These are phyloP conservation scores for Trichocladium antarcticum DNA, from an alignment of 495 filamentous ascomycete genomes.

Conservation along the genomic window DNA sequence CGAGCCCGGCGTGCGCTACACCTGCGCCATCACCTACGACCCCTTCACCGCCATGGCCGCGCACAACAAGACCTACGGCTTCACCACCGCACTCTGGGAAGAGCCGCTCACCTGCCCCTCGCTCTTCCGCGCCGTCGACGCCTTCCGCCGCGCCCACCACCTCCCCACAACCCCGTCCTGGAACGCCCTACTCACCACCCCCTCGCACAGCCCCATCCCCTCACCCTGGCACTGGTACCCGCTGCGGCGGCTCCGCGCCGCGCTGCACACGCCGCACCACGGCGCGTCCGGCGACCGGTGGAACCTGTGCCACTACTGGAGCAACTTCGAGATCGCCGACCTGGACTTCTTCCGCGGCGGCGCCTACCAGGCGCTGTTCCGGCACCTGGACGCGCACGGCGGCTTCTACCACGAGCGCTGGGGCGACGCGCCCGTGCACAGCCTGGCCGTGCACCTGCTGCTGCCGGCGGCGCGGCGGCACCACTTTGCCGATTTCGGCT, in stretches of 20 bases:
- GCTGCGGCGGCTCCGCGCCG: conserved; percentile 25
- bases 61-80: conserved; percentile 43
- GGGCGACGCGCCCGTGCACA: conserved; percentile 48
- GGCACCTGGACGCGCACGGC: conserved; percentile 36
- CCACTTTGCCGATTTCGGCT: conserved; percentile 45
- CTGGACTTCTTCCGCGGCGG: conserved; percentile 42
- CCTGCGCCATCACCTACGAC: conserved; percentile 45
- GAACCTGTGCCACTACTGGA: conserved; percentile 49
- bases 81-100: conserved; percentile 42
- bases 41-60: conserved; percentile 45
- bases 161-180: conserved; percentile 27
- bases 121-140: conserved; percentile 39
- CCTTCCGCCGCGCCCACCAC: conserved; percentile 29
- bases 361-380: conserved; percentile 40
- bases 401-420: conserved; percentile 48
- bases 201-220: conserved; percentile 27
- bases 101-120: conserved; percentile 38
- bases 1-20: conserved; percentile 42
- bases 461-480: conserved; percentile 39
- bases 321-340: conserved; percentile 47
- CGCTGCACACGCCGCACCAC: conserved; percentile 23
- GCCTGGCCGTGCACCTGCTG: conserved; percentile 41
- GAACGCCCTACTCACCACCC: conserved; percentile 28
- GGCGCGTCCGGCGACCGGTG: conserved; percentile 40
- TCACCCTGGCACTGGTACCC: conserved; percentile 27